Evolutionary conservation across 2,329 filamentous ascomycete genomes (phyloP).

Genomic region (Colletotrichum sp.): DNA sequence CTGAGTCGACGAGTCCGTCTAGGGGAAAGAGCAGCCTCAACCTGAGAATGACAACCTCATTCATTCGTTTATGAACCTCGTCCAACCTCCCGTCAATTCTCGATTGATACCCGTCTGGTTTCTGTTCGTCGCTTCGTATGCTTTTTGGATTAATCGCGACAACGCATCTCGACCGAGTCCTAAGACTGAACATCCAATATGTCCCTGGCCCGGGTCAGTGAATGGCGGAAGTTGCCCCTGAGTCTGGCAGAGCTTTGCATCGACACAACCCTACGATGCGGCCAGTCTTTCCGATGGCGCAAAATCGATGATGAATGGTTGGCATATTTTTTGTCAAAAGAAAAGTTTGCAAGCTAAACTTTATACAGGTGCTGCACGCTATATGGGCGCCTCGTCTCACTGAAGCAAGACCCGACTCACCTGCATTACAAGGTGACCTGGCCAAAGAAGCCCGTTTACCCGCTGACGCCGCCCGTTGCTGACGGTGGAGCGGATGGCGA

Average conservation of each 20-base stretch:
- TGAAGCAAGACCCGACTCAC: slow-evolving; percentile 80
- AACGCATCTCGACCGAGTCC: not conserved
- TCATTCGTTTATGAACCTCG: not conserved
- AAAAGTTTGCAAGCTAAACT: not conserved
- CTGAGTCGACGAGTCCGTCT: not conserved
- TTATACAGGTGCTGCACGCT: slow-evolving; percentile 75
- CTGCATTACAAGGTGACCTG: slow-evolving; percentile 82
- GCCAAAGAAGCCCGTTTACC: slow-evolving; percentile 36
- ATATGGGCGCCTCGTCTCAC: slow-evolving; percentile 80
- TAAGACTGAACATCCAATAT: slow-evolving; percentile 24
- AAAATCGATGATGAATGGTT: slow-evolving; percentile 86
- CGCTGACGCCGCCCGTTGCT: slow-evolving; percentile 12
- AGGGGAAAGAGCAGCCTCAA: not conserved
- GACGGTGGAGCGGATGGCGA: slow-evolving; percentile 48
- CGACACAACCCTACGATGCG: slow-evolving; percentile 91
- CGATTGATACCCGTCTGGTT: not conserved
- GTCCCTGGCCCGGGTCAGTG: slow-evolving; percentile 58
- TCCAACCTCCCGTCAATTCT: not conserved
- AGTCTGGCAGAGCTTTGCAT: slow-evolving; percentile 87
- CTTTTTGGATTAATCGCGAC: not conserved
- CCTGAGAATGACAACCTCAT: not conserved
- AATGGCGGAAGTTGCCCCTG: slow-evolving; percentile 88
- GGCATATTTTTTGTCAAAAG: not conserved
- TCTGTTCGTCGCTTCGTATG: not conserved
- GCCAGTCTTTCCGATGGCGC: slow-evolving; percentile 96